phyloP scores from a whole-genome alignment of 1,284 basidiomycete species.

The Fereydounia khargensis region DNA sequence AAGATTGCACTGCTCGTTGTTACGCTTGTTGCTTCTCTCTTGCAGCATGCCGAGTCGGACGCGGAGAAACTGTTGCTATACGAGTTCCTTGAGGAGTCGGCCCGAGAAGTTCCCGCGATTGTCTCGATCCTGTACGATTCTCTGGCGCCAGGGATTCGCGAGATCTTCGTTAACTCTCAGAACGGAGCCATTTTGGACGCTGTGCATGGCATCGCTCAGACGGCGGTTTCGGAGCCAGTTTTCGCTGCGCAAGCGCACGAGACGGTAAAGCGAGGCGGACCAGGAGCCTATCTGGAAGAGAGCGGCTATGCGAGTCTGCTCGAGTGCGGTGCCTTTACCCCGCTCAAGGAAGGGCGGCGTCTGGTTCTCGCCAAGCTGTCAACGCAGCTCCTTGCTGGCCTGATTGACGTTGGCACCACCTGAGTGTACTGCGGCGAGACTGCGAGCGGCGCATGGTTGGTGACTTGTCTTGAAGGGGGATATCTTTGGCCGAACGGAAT shows the following conservation, averaged over 20 bases:
- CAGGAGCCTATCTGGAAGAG: conserved; percentile 44
- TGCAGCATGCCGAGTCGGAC: conserved; percentile 47
- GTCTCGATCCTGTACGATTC: conserved; percentile 52
- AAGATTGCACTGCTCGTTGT: conserved; percentile 45
- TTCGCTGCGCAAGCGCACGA: conserved; percentile 51
- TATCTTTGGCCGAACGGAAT: no score
- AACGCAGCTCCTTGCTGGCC: conserved; percentile 38
- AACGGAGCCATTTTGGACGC: conserved; percentile 45
- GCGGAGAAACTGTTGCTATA: conserved; percentile 43
- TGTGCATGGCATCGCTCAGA: conserved; percentile 44
- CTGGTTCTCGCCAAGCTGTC: conserved; percentile 40
- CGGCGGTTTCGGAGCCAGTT: conserved; percentile 46
- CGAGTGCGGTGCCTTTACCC: conserved; percentile 44
- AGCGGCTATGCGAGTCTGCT: conserved; percentile 45
- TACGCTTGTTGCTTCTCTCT: conserved; percentile 39
- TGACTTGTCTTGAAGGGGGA: no score
- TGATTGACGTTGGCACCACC: conserved; percentile 43
- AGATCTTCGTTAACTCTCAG: conserved; percentile 46
- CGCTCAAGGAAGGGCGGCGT: conserved; percentile 30
- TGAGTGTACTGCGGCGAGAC: no score
- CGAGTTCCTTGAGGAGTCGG: conserved; percentile 45
- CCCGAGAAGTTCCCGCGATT: conserved; percentile 42
- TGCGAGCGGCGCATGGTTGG: no score
- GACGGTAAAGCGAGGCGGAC: conserved; percentile 45
- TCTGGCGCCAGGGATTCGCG: conserved; percentile 42